Conservation (phyloP, 2,329 filamentous ascomycete species). For the Ceratocystiopsis brevicomis region DNA sequence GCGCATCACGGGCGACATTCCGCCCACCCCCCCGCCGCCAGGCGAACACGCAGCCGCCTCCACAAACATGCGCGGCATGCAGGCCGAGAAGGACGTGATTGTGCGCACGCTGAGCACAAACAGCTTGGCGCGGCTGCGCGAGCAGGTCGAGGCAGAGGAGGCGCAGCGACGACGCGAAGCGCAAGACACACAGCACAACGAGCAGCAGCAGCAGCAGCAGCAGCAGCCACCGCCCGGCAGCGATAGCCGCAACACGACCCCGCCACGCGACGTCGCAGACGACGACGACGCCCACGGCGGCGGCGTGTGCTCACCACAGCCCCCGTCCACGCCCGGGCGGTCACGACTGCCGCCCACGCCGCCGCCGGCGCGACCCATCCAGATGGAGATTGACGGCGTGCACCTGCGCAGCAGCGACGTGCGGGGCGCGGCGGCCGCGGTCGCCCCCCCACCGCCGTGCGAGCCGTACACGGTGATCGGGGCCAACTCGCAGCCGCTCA, state of each 20-base stretch:
- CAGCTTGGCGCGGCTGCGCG: conserved; percentile 27
- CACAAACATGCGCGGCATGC: conserved; percentile 39
- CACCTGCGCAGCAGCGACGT: conserved; percentile 19
- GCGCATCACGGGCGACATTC: conserved; percentile 56
- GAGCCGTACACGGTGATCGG: conserved; percentile 43
- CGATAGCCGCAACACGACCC: neutral
- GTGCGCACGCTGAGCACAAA: conserved; percentile 37
- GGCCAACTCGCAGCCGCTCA: conserved; percentile 52
- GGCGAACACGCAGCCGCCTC: conserved; percentile 38
- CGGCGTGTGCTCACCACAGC: neutral
- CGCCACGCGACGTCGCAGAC: neutral
- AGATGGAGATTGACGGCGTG: conserved; percentile 31
- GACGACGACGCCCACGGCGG: conserved; percentile 2
- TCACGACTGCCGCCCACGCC: conserved; percentile 7
- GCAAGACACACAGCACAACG: neutral
- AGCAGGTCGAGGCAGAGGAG: conserved; percentile 21
- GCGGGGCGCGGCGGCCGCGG: conserved; percentile 6
- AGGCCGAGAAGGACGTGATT: conserved; percentile 42
- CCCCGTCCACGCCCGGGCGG: neutral
- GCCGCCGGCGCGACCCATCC: conserved; percentile 7
- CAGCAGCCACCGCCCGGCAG: too few species aligned
- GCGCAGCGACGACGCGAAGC: conserved; percentile 2
- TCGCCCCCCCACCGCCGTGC: conserved; percentile 25
- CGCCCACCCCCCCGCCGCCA: conserved; percentile 55
- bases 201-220: neutral